Base-by-base conservation (phyloP, 495 filamentous ascomycete genomes). In the Neurospora terricola region DNA sequence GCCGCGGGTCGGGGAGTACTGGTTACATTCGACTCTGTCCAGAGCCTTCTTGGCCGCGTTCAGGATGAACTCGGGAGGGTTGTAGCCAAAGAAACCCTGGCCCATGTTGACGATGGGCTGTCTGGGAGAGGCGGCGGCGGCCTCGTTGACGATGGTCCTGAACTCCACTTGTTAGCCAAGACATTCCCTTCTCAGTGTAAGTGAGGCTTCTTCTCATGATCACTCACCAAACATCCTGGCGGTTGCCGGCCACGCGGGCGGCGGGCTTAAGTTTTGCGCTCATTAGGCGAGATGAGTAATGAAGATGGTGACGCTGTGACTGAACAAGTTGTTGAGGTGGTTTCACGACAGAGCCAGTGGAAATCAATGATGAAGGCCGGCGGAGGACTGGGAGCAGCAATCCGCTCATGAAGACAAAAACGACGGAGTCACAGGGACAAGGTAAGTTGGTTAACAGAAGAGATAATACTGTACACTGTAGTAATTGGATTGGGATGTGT, bases 61-160 rank as follows among this genome's bases (percentile, higher is more conserved):
- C 71, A 97, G 84, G 70, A 97, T 94, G 80, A 97, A 99, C 16
- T 90, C 81, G 2, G 96, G 96, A 59, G 96, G 96, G 78, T 99
- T 99, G 81, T 99, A 99, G 38, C 96, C 96, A 82, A 96, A 97
- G 86, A 96, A 97, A n/a, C 94, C 94, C 82, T 97, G 94, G 70
- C 94, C 94, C 91, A 97, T 94, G 82, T 97, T 97, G 74, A 96
- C 89, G 76, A 98, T 95, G 72, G 94, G 93, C 79, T 97, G 93
- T 68, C 91, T 90, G 9, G 94, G 93, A 11, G 94, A 97, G 8
- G 92, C 91, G 1, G 86, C 86, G 0, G 88, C 88, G 0, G 93
- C 96, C 86, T 98, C 96, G 77, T 99, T 99, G 85, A 99, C 90
- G 81, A 97, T 97, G 45, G 92, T 91, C 93, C 93, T 97, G 73